These are phyloP conservation scores for Apiospora arundinis DNA, from an alignment of 2,329 filamentous ascomycete genomes.

Conservation along the genomic window DNA sequence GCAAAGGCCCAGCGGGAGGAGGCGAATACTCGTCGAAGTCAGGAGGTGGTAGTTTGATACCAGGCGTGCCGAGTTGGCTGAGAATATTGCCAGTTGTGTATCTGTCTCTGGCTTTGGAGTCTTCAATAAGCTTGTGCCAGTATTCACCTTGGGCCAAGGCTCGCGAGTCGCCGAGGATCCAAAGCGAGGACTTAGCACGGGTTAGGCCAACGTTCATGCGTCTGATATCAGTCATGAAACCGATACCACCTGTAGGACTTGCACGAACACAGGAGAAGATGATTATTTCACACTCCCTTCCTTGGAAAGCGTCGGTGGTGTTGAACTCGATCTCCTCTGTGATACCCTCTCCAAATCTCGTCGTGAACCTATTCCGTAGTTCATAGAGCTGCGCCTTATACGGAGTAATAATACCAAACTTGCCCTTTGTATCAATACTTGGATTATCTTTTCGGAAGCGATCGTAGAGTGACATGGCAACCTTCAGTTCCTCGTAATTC, in stretches of 20 bases:
- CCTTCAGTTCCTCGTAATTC: conserved; percentile 85
- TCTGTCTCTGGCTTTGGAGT: conserved; percentile 75
- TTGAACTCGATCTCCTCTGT: conserved; percentile 91
- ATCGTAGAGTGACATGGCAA: conserved; percentile 85
- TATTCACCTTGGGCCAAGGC: conserved; percentile 87
- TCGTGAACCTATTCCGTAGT: conserved; percentile 76
- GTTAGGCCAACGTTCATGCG: conserved; percentile 99
- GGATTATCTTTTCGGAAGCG: conserved; percentile 77
- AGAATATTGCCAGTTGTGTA: conserved; percentile 75
- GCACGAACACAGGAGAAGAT: conserved; percentile 99
- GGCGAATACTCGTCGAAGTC: conserved; percentile 26
- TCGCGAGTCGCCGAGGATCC: conserved; percentile 92
- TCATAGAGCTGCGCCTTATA: conserved; percentile 93
- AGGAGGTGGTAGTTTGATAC: conserved; percentile 42
- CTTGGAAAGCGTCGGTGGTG: conserved; percentile 97
- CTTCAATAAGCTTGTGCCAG: conserved; percentile 85
- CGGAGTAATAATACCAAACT: conserved; percentile 96
- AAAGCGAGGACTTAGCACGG: conserved; percentile 93
- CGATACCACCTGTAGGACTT: conserved; percentile 89
- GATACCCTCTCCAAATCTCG: conserved; percentile 76
- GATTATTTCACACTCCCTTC: conserved; percentile 95
- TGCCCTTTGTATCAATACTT: conserved; percentile 74
- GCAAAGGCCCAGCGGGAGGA: neutral
- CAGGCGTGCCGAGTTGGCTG: conserved; percentile 53
- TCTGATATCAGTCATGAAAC: conserved; percentile 96